Percentiles rank a stretch among this genome's conserved stretches.
Conservation (phyloP, 768 basidiomycete species). For the Podaxis pistillaris region DNA sequence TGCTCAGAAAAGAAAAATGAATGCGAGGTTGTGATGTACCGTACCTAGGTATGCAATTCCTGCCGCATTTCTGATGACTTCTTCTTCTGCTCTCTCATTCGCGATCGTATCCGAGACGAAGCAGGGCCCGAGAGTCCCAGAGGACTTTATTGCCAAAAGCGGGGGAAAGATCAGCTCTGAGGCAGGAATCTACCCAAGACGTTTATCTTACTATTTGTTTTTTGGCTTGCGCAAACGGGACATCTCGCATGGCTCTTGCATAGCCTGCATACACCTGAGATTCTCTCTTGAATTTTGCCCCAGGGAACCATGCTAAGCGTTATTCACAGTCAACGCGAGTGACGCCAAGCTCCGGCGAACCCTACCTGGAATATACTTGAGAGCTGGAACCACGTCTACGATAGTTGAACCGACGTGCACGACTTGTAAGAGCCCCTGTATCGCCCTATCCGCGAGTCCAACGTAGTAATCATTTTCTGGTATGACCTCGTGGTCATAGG, state of each 20-base stretch:
- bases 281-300: slow-evolving; percentile 31
- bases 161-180: not conserved
- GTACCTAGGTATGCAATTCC: slow-evolving; percentile 40
- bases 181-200: not conserved
- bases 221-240: slow-evolving; percentile 28
- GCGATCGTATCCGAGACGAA: slow-evolving; percentile 27
- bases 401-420: slow-evolving; percentile 37
- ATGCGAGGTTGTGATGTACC: slow-evolving; percentile 15
- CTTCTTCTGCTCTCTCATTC: slow-evolving; percentile 21
- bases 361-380: slow-evolving; percentile 30
- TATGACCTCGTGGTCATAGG: slow-evolving; percentile 39
- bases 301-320: slow-evolving; percentile 35
- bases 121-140: slow-evolving; percentile 23
- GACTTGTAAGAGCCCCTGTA: slow-evolving; percentile 22
- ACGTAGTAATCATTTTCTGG: slow-evolving; percentile 36
- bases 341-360: not conserved
- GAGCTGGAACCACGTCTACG: slow-evolving; percentile 35
- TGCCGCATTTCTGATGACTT: slow-evolving; percentile 31
- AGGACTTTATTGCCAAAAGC: slow-evolving; percentile 16
- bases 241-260: slow-evolving; percentile 21
- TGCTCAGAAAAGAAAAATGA: slow-evolving; percentile 3
- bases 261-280: slow-evolving; percentile 25
- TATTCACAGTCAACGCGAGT: not conserved
- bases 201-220: slow-evolving; percentile 22
- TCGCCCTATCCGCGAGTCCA: slow-evolving; percentile 23